These are phyloP conservation scores for Bacidia rubella DNA, from an alignment of 495 filamentous ascomycete genomes.

Conservation along the genomic window DNA sequence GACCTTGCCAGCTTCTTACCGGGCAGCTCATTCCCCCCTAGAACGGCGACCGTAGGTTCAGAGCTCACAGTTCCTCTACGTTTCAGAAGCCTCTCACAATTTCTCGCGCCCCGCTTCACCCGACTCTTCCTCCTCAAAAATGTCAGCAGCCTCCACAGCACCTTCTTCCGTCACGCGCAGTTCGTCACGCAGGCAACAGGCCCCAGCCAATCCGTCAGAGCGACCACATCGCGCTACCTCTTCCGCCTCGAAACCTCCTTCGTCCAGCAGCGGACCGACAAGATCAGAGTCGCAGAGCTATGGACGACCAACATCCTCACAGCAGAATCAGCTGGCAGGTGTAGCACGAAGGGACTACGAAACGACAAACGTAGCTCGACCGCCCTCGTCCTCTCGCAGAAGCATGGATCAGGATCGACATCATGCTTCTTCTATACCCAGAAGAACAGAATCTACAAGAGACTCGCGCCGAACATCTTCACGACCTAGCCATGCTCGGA, in stretches of 20 bases:
- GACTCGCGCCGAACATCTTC: conserved; percentile 35
- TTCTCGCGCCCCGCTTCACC: neutral
- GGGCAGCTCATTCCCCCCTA: no score
- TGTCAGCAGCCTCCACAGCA: conserved; percentile 3
- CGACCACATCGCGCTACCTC: conserved; percentile 45
- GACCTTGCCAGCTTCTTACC: no score
- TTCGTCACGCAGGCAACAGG: conserved; percentile 16
- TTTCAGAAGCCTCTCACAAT: neutral
- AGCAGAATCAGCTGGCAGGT: conserved; percentile 37
- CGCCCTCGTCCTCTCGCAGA: conserved; percentile 34
- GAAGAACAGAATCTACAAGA: conserved; percentile 37
- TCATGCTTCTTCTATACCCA: conserved; percentile 32
- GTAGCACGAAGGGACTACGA: conserved; percentile 47
- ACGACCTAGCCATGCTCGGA: conserved; percentile 30
- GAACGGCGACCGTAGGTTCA: no score
- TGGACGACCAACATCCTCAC: conserved; percentile 35
- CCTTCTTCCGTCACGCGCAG: conserved; percentile 12
- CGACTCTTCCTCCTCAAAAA: no score
- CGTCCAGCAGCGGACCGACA: conserved; percentile 22
- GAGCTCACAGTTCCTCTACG: no score
- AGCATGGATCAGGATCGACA: conserved; percentile 40
- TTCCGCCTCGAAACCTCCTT: conserved; percentile 30
- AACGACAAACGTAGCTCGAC: conserved; percentile 35
- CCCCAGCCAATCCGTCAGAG: conserved; percentile 29
- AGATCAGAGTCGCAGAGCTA: conserved; percentile 38